phyloP scores from a whole-genome alignment of 2,329 filamentous ascomycete species.

The Trichoderma asperellum region DNA sequence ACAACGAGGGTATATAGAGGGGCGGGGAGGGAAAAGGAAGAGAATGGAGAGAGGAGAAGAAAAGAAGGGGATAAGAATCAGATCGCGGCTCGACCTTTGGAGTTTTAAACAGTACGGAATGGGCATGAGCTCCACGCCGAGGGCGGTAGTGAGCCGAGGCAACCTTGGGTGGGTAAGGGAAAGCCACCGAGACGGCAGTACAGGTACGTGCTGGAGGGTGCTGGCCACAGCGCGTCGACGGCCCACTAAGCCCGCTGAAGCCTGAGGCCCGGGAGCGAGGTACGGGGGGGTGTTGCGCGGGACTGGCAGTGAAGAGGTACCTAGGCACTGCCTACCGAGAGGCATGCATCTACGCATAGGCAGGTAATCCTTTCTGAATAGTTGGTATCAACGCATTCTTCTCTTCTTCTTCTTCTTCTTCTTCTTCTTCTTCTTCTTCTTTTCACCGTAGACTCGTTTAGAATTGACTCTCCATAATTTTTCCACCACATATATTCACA shows the following conservation, averaged over 20 bases:
- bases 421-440: background rate
- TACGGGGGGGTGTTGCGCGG: background rate
- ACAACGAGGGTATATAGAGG: constrained; percentile 15
- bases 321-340: background rate
- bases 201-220: background rate
- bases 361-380: too few relatives aligned
- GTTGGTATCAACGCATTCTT: background rate
- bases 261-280: background rate
- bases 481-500: background rate
- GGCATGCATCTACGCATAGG: background rate
- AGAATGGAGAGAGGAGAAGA: constrained; percentile 19
- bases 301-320: background rate
- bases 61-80: constrained; percentile 25
- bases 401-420: background rate
- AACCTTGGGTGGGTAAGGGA: constrained; percentile 23
- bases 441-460: background rate
- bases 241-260: constrained; percentile 5
- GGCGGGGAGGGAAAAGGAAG: constrained; percentile 8
- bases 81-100: constrained; percentile 25
- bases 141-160: constrained; percentile 30
- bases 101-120: constrained; percentile 28
- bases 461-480: background rate
- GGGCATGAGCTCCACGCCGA: constrained; percentile 29
- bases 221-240: background rate
- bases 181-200: constrained; percentile 22